Conservation (phyloP, 352 stramenopile species). For the Blastocystis sp. region DNA sequence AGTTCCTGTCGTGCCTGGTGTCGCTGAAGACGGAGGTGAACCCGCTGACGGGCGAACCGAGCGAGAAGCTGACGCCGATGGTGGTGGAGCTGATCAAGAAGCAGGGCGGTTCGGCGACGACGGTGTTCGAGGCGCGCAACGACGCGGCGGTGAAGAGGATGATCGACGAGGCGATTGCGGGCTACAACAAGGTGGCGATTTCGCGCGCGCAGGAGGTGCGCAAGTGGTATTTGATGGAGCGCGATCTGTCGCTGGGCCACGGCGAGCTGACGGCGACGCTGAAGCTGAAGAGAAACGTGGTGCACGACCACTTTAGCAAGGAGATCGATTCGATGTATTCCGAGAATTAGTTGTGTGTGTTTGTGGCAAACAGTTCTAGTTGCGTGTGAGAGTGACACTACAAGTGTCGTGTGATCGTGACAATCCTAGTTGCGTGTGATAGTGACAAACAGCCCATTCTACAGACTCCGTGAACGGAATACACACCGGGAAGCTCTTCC, state of each 20-base stretch:
- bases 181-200: slow-evolving; percentile 73
- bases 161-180: slow-evolving; percentile 71
- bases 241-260: slow-evolving; percentile 68
- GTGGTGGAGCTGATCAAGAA: slow-evolving; percentile 50
- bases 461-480: slow-evolving; percentile 17
- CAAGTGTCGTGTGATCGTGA: too few species aligned
- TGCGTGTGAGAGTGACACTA: neutral
- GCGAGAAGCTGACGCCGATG: slow-evolving; percentile 63
- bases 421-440: neutral
- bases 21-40: slow-evolving; percentile 71
- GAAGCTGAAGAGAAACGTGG: slow-evolving; percentile 72
- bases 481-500: slow-evolving; percentile 31
- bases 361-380: neutral
- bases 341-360: neutral
- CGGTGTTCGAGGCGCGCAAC: slow-evolving; percentile 66
- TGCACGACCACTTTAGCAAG: slow-evolving; percentile 70
- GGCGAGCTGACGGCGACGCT: slow-evolving; percentile 72
- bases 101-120: slow-evolving; percentile 37
- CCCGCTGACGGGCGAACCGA: slow-evolving; percentile 70
- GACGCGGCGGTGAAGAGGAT: slow-evolving; percentile 65
- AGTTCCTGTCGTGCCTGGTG: slow-evolving; percentile 74
- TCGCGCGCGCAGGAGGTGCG: slow-evolving; percentile 72
- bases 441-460: neutral
- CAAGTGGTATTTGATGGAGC: slow-evolving; percentile 73
- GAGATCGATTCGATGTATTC: slow-evolving; percentile 56